Base-by-base conservation (phyloP, 257 asterid genomes). In the Eustoma russellianum region DNA sequence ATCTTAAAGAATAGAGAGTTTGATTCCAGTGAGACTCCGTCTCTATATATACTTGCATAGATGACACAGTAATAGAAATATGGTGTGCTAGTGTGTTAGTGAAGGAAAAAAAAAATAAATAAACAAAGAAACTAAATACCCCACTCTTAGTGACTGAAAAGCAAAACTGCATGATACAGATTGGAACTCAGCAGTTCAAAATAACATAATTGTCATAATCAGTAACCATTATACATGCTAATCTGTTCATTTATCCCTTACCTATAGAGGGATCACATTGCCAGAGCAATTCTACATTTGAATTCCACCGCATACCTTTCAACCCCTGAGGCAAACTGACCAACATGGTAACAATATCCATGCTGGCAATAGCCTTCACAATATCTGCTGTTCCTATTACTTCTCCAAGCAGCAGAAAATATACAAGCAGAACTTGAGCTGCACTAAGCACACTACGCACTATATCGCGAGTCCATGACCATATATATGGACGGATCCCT, bases 371-470 rank as follows among this genome's bases (percentile, higher is more conserved):
- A 24, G 34, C 52, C 19, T 52, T 46, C 34, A n/a, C 50, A 47
- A 35, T 17, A 33, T 12, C 34, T 19, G 47, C 68, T 48, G 53
- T 54, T 56, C 68, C 62, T 56, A 52, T 61, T 53, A 66, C 79
- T 60, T 65, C 62, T 65, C 60, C 66, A 67, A 61, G 55, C 52
- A 24, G 70, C 77, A 63, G 68, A 46, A n/a, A 52, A 67, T 53
- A 35, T 67, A 63, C 74, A 70, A 57, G 57, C 63, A 43, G 49
- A 56, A 35, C 44, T 30, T 58, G 41, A 19, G 24, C 46, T 51
- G 17, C 46, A 62, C 47, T 49, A 53, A 18, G 46, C 13, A 48
- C 9, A 19, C 16, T 14, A 48, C 43, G 19, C 48, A 49, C 47
- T 45, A 50, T 33, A 38, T 46, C 17, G 48, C 48, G 55, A 63